These are phyloP conservation scores for Phragmites australis DNA, from an alignment of 176 grass and related monocot species.

Conservation along the genomic window DNA sequence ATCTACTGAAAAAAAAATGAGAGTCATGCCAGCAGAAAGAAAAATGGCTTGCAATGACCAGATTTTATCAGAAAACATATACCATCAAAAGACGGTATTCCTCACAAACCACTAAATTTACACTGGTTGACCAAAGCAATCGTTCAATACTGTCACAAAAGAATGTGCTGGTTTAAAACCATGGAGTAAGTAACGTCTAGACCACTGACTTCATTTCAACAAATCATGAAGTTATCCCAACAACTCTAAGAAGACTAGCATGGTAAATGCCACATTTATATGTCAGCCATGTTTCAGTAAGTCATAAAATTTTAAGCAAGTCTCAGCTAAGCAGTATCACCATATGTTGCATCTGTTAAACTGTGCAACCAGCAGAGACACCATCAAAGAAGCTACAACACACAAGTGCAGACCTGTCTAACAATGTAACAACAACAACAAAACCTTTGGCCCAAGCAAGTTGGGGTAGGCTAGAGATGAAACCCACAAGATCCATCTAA, in stretches of 20 bases:
- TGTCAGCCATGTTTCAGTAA: background rate
- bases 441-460: no score
- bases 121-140: no score
- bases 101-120: background rate
- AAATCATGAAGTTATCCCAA: background rate
- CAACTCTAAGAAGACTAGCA: background rate
- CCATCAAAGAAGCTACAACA: background rate
- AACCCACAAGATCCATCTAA: no score
- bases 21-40: background rate
- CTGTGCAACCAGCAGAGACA: background rate
- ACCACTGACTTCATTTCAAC: background rate
- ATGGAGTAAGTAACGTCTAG: background rate
- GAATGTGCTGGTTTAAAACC: background rate
- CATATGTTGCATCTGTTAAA: no score
- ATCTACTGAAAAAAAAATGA: slow-evolving; percentile 33
- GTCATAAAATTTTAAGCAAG: background rate
- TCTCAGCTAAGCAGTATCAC: background rate
- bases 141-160: no score
- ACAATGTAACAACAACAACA: no score
- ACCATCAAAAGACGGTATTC: background rate
- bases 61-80: background rate
- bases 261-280: background rate
- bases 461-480: no score
- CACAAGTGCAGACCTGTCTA: no score
- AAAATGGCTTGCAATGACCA: background rate